Conservation (phyloP, 768 basidiomycete species). For the Agrocybe chaxingu region DNA sequence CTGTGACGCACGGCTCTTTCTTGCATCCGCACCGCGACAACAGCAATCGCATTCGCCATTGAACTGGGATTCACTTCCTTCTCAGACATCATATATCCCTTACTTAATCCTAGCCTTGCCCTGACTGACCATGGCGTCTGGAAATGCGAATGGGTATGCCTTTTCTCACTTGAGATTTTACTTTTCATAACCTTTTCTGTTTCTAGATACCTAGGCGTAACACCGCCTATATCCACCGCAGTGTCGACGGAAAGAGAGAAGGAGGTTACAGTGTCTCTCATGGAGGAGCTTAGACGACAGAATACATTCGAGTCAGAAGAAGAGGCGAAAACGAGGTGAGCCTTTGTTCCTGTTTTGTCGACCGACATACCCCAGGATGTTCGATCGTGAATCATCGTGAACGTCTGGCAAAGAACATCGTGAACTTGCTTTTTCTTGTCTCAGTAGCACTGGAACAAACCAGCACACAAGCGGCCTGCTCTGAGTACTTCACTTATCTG, state of each 20-base stretch:
- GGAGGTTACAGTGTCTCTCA: conserved; percentile 78
- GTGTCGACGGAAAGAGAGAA: conserved; percentile 79
- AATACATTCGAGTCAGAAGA: conserved; percentile 89
- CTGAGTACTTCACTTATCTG: not conserved
- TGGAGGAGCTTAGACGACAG: conserved; percentile 86
- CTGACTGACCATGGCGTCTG: conserved; percentile 8
- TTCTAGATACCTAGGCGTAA: conserved; percentile 74
- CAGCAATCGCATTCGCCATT: no score
- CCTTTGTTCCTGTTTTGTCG: conserved; percentile 5
- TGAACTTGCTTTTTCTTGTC: no score
- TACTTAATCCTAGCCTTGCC: no score
- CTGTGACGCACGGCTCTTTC: no score
- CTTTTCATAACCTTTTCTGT: conserved; percentile 10
- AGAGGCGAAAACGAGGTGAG: conserved; percentile 86
- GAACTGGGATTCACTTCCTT: no score
- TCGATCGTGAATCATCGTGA: no score
- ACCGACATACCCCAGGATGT: conserved; percentile 1
- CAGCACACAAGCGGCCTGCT: no score
- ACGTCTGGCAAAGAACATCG: no score
- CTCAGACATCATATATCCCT: no score
- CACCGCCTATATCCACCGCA: conserved; percentile 75
- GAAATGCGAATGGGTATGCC: conserved; percentile 6
- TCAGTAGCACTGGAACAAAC: no score
- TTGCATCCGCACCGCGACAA: no score
- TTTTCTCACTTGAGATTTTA: not conserved